Percentiles rank a stretch among this genome's conserved stretches.
Evolutionary conservation across 257 asterid species (phyloP).

Genomic region (Przewalskia tangutica): DNA sequence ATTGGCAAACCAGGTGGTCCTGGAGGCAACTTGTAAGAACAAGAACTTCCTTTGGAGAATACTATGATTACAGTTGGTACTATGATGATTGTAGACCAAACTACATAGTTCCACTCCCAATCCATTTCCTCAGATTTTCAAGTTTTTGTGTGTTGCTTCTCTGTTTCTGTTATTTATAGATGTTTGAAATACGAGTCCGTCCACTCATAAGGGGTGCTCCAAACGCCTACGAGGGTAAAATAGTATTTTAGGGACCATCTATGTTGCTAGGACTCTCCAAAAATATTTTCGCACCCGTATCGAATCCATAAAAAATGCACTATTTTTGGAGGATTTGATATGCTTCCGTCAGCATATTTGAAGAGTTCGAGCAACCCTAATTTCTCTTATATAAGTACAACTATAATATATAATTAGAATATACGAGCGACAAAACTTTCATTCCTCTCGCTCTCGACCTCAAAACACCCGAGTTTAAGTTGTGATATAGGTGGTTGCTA

Average conservation of each 20-base stretch:
- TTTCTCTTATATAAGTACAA: background rate
- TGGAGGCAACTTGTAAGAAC: conserved; percentile 19
- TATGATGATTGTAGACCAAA: conserved; percentile 7
- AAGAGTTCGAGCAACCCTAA: background rate
- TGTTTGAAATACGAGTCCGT: background rate
- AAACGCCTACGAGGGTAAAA: too few relatives aligned
- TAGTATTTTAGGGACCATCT: background rate
- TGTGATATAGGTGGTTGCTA: background rate
- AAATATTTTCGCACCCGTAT: background rate
- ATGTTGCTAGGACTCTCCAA: background rate
- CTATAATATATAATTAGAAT: too few relatives aligned
- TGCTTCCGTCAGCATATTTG: fast-evolving
- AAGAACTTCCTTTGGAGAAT: background rate
- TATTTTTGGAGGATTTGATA: background rate
- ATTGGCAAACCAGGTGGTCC: conserved; percentile 49
- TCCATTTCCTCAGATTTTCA: background rate
- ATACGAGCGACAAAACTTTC: background rate
- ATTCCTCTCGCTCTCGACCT: too few relatives aligned
- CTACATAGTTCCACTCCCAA: conserved; percentile 17
- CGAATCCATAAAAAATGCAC: background rate
- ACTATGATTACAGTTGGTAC: conserved; percentile 10
- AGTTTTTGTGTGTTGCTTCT: background rate
- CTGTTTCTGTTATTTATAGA: background rate
- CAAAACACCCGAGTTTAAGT: too few relatives aligned
- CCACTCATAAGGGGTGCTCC: too few relatives aligned